phyloP scores from a whole-genome alignment of 768 basidiomycete species.

The Porpolomopsis calyptriformis region DNA sequence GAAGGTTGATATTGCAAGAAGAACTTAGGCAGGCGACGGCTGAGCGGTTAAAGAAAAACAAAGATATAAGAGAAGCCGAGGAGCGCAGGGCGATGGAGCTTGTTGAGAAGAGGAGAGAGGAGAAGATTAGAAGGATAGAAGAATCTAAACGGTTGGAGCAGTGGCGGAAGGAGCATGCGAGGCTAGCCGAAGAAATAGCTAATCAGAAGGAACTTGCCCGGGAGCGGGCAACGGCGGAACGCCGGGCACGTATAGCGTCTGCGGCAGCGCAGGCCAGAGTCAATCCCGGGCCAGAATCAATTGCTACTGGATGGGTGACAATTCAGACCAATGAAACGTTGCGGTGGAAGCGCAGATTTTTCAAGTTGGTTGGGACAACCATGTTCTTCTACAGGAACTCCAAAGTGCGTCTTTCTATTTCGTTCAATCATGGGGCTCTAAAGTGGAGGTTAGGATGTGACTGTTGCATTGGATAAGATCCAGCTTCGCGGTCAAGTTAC shows the following conservation, averaged over 20 bases:
- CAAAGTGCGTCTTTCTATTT: slow-evolving; percentile 30
- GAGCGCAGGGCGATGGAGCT: slow-evolving; percentile 33
- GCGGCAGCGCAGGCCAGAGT: slow-evolving; percentile 33
- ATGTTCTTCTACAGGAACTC: slow-evolving; percentile 42
- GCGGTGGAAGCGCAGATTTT: slow-evolving; percentile 58
- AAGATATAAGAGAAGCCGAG: slow-evolving; percentile 35
- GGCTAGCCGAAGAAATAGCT: slow-evolving; percentile 33
- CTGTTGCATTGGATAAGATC: slow-evolving; percentile 31
- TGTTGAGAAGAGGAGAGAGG: slow-evolving; percentile 36
- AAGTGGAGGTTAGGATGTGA: slow-evolving; percentile 25
- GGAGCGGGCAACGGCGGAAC: slow-evolving; percentile 30
- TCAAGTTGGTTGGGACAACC: slow-evolving; percentile 38
- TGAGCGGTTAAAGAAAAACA: slow-evolving; percentile 29
- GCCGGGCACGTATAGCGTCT: slow-evolving; percentile 36
- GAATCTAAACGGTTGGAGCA: slow-evolving; percentile 41
- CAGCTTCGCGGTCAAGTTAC: slow-evolving; percentile 36
- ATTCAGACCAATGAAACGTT: slow-evolving; percentile 44
- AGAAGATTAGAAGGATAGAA: slow-evolving; percentile 38
- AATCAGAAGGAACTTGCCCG: slow-evolving; percentile 34
- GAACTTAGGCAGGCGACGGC: slow-evolving; percentile 29
- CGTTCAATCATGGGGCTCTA: background rate
- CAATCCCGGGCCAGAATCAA: slow-evolving; percentile 24
- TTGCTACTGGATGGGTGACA: slow-evolving; percentile 50
- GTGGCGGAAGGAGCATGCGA: slow-evolving; percentile 41
- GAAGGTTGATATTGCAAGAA: slow-evolving; percentile 29